Evolutionary conservation across 2,329 filamentous ascomycete genomes (phyloP).

Genomic region (Aureobasidium sp.): DNA sequence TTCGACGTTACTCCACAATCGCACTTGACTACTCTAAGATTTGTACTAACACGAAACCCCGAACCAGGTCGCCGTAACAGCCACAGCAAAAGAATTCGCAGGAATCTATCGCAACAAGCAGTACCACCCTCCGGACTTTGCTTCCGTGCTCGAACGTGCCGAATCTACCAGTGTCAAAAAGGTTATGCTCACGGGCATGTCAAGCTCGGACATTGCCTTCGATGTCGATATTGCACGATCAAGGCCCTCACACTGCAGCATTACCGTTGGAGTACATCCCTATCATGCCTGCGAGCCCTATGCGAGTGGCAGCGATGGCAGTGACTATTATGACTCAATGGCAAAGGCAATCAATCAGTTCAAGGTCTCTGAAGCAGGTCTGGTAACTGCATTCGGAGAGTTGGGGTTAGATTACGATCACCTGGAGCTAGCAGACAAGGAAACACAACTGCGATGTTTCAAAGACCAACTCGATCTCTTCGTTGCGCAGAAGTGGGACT

Average conservation of each 20-base stretch:
- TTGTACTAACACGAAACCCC: neutral
- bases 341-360: constrained; percentile 19
- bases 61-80: constrained; percentile 25
- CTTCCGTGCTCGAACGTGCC: constrained; percentile 34
- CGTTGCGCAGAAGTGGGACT: constrained; percentile 21
- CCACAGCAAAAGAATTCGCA: constrained; percentile 35
- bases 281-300: constrained; percentile 40
- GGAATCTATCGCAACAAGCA: constrained; percentile 43
- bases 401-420: constrained; percentile 44
- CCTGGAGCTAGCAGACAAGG: constrained; percentile 34
- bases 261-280: constrained; percentile 43
- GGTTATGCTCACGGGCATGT: constrained; percentile 30
- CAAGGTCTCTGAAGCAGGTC: constrained; percentile 14
- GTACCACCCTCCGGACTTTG: constrained; percentile 39
- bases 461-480: constrained; percentile 34
- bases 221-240: constrained; percentile 19
- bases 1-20: too few species aligned
- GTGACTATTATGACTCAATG: constrained; percentile 22
- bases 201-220: constrained; percentile 32
- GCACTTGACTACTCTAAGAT: neutral
- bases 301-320: constrained; percentile 21
- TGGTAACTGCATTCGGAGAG: constrained; percentile 41
- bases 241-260: constrained; percentile 27
- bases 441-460: constrained; percentile 33
- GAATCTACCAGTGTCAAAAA: constrained; percentile 34